A percentile compares a stretch with the other conserved stretches of the same genome.
Conservation (phyloP, 768 basidiomycete genomes). For the Sarcodon aspratus region DNA sequence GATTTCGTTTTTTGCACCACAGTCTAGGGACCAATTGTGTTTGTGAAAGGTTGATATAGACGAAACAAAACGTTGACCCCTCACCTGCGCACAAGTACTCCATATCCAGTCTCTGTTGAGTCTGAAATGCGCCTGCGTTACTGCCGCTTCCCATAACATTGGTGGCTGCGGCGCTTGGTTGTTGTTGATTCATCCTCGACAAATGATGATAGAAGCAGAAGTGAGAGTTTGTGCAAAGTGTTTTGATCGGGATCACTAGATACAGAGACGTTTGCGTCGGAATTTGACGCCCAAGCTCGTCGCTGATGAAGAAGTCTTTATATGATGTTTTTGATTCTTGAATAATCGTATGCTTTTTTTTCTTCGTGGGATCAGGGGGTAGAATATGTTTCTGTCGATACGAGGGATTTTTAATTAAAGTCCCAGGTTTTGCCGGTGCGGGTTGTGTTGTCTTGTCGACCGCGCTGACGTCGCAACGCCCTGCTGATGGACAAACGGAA, state of each 20-base stretch:
- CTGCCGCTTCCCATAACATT: neutral
- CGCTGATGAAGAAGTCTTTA: too few relatives aligned
- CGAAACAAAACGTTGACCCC: slow-evolving; percentile 6
- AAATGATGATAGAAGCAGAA: slow-evolving; percentile 1
- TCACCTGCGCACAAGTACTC: slow-evolving; percentile 82
- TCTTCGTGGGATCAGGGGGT: too few relatives aligned
- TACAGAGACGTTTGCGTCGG: too few relatives aligned
- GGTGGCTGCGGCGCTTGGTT: neutral
- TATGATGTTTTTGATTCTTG: too few relatives aligned
- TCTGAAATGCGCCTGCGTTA: neutral
- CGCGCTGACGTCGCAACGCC: neutral
- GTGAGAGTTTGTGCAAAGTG: neutral
- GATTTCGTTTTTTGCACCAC: slow-evolving; percentile 87
- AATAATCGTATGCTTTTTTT: too few relatives aligned
- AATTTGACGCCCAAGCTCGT: too few relatives aligned
- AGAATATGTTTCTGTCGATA: too few relatives aligned
- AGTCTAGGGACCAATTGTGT: slow-evolving; percentile 35
- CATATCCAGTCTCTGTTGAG: slow-evolving; percentile 41
- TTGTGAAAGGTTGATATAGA: neutral
- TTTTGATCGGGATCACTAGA: too few relatives aligned
- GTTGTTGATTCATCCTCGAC: slow-evolving; percentile 23
- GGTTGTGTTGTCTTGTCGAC: slow-evolving; percentile 12
- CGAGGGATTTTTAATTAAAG: too few relatives aligned
- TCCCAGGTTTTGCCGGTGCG: neutral
- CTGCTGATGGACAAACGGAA: neutral